These are phyloP conservation scores for bread wheat (Triticum aestivum) DNA, from an alignment of 176 grass and related monocot genomes.

Conservation along the genomic window DNA sequence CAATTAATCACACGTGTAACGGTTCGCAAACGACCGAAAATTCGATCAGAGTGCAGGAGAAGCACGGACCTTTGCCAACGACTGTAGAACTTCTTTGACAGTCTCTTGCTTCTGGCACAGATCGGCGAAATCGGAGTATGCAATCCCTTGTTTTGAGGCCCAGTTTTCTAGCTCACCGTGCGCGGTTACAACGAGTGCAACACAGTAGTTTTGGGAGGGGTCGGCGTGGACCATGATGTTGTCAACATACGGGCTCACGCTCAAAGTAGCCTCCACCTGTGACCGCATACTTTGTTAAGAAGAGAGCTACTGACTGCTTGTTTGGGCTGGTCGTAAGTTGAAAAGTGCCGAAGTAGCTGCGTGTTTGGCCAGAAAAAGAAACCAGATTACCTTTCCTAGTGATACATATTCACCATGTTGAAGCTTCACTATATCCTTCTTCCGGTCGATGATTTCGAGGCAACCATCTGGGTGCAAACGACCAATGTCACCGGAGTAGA, in stretches of 20 bases:
- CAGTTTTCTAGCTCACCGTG: conserved; percentile 57
- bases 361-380: conserved; percentile 1
- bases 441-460: conserved; percentile 92
- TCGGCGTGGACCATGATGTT: conserved; percentile 90
- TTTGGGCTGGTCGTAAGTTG: neutral
- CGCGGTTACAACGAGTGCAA: conserved; percentile 62
- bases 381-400: conserved; percentile 68
- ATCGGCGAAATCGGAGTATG: conserved; percentile 39
- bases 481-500: conserved; percentile 89
- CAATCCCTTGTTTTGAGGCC: conserved; percentile 65
- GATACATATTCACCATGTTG: conserved; percentile 99
- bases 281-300: conserved; percentile 14
- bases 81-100: conserved; percentile 79
- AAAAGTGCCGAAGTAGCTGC: neutral
- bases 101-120: conserved; percentile 75
- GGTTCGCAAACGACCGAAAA: neutral
- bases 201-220: conserved; percentile 77
- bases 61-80: conserved; percentile 60
- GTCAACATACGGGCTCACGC: conserved; percentile 70
- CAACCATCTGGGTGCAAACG: conserved; percentile 83
- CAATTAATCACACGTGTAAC: neutral
- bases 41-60: neutral
- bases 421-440: conserved; percentile 98
- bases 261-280: conserved; percentile 78
- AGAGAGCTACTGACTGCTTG: neutral